Percentiles rank a stretch among this genome's conserved stretches.
Conservation (phyloP, 1,284 basidiomycete genomes). For the Cryptococcus floricola region DNA sequence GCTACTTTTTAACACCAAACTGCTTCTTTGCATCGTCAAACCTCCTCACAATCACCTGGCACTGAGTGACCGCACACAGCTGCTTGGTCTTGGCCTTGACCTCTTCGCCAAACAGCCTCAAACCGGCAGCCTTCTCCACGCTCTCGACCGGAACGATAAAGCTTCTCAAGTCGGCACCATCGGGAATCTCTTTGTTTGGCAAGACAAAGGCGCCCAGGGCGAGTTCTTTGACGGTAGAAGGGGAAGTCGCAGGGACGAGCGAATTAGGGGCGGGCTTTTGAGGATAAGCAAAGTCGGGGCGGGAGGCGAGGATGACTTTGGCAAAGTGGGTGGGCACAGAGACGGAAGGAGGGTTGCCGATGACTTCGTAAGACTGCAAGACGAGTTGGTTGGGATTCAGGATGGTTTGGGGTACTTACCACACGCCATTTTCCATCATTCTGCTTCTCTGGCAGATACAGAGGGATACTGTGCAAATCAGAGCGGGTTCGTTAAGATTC, state of each 20-base stretch:
- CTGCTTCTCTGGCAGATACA: constrained; percentile 86
- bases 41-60: constrained; percentile 73
- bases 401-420: constrained; percentile 34
- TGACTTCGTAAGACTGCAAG: constrained; percentile 79
- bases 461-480: constrained; percentile 58
- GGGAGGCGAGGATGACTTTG: constrained; percentile 82
- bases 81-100: constrained; percentile 77
- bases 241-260: constrained; percentile 23
- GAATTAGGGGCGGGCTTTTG: constrained; percentile 52
- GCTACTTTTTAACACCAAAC: constrained; percentile 12
- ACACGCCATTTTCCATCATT: constrained; percentile 91
- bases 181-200: constrained; percentile 83
- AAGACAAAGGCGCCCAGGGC: constrained; percentile 90
- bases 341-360: constrained; percentile 83
- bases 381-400: background rate
- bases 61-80: constrained; percentile 81
- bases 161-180: constrained; percentile 69
- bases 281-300: constrained; percentile 66
- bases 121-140: constrained; percentile 86
- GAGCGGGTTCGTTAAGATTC: background rate
- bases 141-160: constrained; percentile 78
- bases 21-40: constrained; percentile 82
- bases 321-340: constrained; percentile 97
- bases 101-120: constrained; percentile 80
- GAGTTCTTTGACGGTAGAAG: constrained; percentile 59